Conservation (phyloP, 345 rosid species). For the Eucalyptus virginea region DNA sequence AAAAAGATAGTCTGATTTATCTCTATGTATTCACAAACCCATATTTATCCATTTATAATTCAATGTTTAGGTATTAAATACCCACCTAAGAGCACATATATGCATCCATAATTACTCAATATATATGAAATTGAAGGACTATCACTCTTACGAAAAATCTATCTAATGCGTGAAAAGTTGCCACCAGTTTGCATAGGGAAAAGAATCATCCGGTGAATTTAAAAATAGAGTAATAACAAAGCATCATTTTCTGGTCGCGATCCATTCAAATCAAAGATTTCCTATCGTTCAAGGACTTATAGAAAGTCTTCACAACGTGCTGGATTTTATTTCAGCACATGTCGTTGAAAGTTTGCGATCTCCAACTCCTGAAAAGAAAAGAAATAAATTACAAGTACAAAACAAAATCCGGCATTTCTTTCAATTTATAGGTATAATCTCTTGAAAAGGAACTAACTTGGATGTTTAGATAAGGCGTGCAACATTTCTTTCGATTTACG, state of each 20-base stretch:
- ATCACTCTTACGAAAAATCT: background rate
- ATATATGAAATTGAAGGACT: background rate
- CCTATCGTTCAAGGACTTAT: background rate
- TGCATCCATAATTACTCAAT: background rate
- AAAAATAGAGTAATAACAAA: background rate
- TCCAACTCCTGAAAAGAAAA: background rate
- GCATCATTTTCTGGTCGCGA: accelerated
- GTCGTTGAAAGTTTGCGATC: background rate
- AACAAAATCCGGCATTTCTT: background rate
- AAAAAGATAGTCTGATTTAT: background rate
- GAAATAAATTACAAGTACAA: background rate
- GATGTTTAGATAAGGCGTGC: background rate
- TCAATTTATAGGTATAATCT: background rate
- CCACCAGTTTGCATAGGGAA: background rate
- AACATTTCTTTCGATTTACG: background rate
- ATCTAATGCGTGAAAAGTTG: background rate
- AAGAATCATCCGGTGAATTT: accelerated
- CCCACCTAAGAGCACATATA: background rate
- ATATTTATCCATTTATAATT: background rate
- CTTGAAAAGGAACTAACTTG: background rate
- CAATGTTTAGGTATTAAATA: background rate
- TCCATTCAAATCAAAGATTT: background rate
- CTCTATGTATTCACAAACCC: background rate
- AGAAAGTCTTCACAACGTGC: background rate
- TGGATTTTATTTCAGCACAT: background rate